Conservation (phyloP, 2,329 filamentous ascomycete genomes). For the Alternaria rosae region DNA sequence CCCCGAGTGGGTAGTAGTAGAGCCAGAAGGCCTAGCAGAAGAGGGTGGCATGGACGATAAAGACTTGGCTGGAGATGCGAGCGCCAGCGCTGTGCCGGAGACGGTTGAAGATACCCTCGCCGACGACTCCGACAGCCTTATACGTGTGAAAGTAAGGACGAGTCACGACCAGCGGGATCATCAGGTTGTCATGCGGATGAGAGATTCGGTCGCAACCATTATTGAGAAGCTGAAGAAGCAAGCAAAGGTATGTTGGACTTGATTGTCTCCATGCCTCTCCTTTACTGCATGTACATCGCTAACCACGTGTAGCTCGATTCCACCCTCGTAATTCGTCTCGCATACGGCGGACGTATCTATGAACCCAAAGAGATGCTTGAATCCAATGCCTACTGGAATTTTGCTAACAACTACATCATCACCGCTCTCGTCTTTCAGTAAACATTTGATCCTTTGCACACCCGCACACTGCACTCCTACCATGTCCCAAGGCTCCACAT, state of each 20-base stretch:
- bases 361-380: slow-evolving; percentile 71
- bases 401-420: slow-evolving; percentile 50
- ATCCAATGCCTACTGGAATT: slow-evolving; percentile 74
- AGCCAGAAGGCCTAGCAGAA: slow-evolving; percentile 51
- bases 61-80: slow-evolving; percentile 10
- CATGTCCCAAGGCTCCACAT: not conserved
- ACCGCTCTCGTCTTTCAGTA: slow-evolving; percentile 17
- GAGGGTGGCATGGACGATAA: slow-evolving; percentile 31
- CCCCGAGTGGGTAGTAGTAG: slow-evolving; percentile 55
- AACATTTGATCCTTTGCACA: not conserved
- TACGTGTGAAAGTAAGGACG: slow-evolving; percentile 46
- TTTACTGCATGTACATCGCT: slow-evolving; percentile 4
- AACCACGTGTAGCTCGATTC: slow-evolving; percentile 57
- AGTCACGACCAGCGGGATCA: slow-evolving; percentile 51
- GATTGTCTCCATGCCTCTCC: not conserved
- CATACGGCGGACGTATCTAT: slow-evolving; percentile 82
- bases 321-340: slow-evolving; percentile 70
- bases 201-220: slow-evolving; percentile 68
- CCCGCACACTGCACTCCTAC: not conserved
- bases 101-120: slow-evolving; percentile 38
- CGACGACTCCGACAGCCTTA: slow-evolving; percentile 29
- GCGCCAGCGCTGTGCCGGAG: slow-evolving; percentile 17
- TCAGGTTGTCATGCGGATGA: slow-evolving; percentile 42
- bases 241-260: slow-evolving; percentile 62
- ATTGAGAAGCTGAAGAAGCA: slow-evolving; percentile 69